Percentiles rank a stretch among this genome's conserved stretches.
Evolutionary conservation across 805 yeast species (phyloP).

Genomic region (Candida wancherniae): DNA sequence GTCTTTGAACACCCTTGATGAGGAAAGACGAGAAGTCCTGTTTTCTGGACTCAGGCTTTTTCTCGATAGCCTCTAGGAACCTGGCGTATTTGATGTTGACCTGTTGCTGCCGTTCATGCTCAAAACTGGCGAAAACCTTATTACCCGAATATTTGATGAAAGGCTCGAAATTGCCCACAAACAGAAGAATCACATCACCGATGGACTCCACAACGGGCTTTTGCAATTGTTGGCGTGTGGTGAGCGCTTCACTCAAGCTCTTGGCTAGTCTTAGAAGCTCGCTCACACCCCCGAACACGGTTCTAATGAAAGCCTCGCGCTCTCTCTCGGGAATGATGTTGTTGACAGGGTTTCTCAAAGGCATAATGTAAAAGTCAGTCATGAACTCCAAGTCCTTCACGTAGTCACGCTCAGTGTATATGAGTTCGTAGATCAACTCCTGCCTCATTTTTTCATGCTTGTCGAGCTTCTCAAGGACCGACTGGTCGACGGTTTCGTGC

Average conservation of each 20-base stretch:
- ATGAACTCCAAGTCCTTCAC: conserved; percentile 91
- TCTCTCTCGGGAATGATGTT: conserved; percentile 85
- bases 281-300: conserved; percentile 85
- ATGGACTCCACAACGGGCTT: conserved; percentile 79
- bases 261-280: conserved; percentile 83
- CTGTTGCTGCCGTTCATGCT: conserved; percentile 88
- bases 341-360: conserved; percentile 66
- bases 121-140: conserved; percentile 91
- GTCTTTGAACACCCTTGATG: conserved; percentile 92
- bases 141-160: conserved; percentile 92
- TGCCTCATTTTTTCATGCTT: conserved; percentile 88
- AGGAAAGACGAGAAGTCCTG: conserved; percentile 89
- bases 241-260: conserved; percentile 81
- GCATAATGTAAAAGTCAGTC: conserved; percentile 91
- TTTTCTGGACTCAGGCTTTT: conserved; percentile 78
- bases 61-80: conserved; percentile 86
- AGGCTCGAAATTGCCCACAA: conserved; percentile 83
- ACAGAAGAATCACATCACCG: conserved; percentile 84
- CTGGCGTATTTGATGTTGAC: conserved; percentile 88
- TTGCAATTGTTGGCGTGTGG: conserved; percentile 75
- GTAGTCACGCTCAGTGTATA: conserved; percentile 90
- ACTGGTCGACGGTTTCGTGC: conserved; percentile 87
- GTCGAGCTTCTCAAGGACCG: conserved; percentile 69
- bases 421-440: conserved; percentile 90
- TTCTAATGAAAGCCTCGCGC: conserved; percentile 83